Evolutionary conservation across 2,329 filamentous ascomycete genomes (phyloP), one percentile per base, ranked within the genome.

Genomic region (Penicillium psychrosexuale): DNA sequence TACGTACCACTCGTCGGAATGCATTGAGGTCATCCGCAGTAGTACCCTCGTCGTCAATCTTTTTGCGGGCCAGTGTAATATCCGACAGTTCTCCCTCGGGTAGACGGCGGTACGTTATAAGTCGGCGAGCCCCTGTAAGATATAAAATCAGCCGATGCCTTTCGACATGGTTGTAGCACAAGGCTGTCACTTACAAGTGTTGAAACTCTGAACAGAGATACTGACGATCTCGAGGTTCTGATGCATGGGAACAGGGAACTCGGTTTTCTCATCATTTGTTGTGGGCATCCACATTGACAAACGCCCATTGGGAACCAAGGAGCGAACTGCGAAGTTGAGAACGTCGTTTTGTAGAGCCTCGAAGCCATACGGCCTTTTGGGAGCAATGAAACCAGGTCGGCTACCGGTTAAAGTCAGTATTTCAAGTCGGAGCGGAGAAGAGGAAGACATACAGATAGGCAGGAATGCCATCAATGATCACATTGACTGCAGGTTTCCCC

Each of bases 271-370:
- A 57, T 89, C 86, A 67, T 90, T 91, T 28, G 91, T 87, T 0
- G 91, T 96, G 0, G 94, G 94, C 90, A 97, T 96, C 94, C 94
- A 99, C 78, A 99, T 95, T 8, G 89, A 90, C 9, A 99, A 72
- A 28, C 94, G 81, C 0, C 91, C 94, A 59, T 84, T 76, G 49
- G 90, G 86, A 8, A 96, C 89, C 0, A 99, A 79, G 1, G 87
- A 90, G 12, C 83, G 78, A 0, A 86, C 82, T 5, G 91, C 86
- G 67, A 99, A 97, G 19, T 86, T 82, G 6, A 97, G 81, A 49
- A 99, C 91, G 70, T 97, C 91, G 66, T 91, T 86, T 19, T 97
- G 81, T 84, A 99, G 91, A 6, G 90, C 88, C 37, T 89, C 80
- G 71, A 99, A 97, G 63, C 90, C 90, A 72, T 99, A 99, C 0